Conservation (phyloP, 441 rosid genomes). For the Pelargonium citronellum region DNA sequence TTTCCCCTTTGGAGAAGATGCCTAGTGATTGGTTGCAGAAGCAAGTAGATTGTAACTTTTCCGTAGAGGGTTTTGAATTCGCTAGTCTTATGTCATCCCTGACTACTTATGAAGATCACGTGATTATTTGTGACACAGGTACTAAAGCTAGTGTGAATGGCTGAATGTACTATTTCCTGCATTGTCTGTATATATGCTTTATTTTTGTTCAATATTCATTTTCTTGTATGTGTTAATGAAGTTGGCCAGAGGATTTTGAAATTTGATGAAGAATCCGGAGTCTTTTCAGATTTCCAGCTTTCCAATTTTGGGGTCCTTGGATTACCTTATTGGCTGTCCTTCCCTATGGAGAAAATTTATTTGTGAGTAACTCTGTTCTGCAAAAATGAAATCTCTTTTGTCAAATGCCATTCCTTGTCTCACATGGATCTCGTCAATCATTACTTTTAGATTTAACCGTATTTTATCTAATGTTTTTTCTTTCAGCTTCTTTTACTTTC, state of each 20-base stretch:
- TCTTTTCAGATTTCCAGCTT: slow-evolving; percentile 48
- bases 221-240: slow-evolving; percentile 28
- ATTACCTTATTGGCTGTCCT: slow-evolving; percentile 75
- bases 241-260: slow-evolving; percentile 74
- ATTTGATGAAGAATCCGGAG: slow-evolving; percentile 52
- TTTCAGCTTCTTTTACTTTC: slow-evolving; percentile 12
- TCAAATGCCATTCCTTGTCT: neutral
- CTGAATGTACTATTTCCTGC: slow-evolving; percentile 9
- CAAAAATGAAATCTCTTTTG: neutral
- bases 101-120: slow-evolving; percentile 42
- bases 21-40: slow-evolving; percentile 51
- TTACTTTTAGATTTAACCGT: neutral
- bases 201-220: slow-evolving; percentile 21
- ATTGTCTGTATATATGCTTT: slow-evolving; percentile 15
- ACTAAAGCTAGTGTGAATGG: slow-evolving; percentile 14
- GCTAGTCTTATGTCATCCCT: slow-evolving; percentile 54
- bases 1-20: slow-evolving; percentile 52
- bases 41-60: slow-evolving; percentile 35
- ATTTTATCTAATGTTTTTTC: slow-evolving; percentile 3
- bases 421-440: neutral
- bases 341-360: slow-evolving; percentile 61
- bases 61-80: slow-evolving; percentile 33
- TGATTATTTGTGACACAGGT: slow-evolving; percentile 66
- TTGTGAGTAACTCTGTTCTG: slow-evolving; percentile 43
- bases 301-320: slow-evolving; percentile 78